Evolutionary conservation across 2,329 filamentous ascomycete genomes (phyloP), one percentile per base, ranked within the genome.

Genomic region (Aurifilum marmelostoma): DNA sequence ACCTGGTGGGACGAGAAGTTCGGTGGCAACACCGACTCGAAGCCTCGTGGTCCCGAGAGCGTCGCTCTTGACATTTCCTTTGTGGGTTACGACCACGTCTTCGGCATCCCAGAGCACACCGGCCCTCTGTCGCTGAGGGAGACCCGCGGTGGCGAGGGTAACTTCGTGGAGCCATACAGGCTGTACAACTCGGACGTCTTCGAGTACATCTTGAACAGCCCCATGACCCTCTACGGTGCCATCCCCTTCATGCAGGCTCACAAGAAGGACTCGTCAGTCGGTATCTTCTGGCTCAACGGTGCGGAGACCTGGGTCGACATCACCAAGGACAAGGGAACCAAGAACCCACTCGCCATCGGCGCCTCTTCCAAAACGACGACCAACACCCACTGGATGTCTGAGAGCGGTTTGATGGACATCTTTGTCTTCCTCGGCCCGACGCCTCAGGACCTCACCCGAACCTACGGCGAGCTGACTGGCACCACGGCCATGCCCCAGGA

Each of bases 1-100:
- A 97, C 94, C 3, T 97, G 94, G 93, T 99, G 96, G 96, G 96
- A 99, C 8, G 96, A 99, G 82, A 88, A 87, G 0, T 99, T 99
- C 79, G 95, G 95, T 72, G 94, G 95, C 71, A 97, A 96, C 78
- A 98, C 94, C 0, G 96, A 99, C 79, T 88, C 91, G 6, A 99
- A 99, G 81, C 95, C 96, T n/a, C 89, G 90, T 75, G 96, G 96
- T 1, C 96, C 96, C 0, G 96, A 99, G 80, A 96, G 94, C 77
- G 85, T 99, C 59, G 94, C 88, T 18, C 81, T 99, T 69, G 96
- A 99, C 77, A 95, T 99, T 74, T 90, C 91, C 0, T 99, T 99
- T 80, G 89, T 92, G 1, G 94, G 92, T 47, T 99, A 97, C 77
- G 91, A 92, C 66, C 91, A 97, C 78, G 94, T 98, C 64, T 98